A percentile compares a stretch with the other conserved stretches of the same genome.
Evolutionary conservation across 495 filamentous ascomycete genomes (phyloP).

Genomic region (Tuber brumale): DNA sequence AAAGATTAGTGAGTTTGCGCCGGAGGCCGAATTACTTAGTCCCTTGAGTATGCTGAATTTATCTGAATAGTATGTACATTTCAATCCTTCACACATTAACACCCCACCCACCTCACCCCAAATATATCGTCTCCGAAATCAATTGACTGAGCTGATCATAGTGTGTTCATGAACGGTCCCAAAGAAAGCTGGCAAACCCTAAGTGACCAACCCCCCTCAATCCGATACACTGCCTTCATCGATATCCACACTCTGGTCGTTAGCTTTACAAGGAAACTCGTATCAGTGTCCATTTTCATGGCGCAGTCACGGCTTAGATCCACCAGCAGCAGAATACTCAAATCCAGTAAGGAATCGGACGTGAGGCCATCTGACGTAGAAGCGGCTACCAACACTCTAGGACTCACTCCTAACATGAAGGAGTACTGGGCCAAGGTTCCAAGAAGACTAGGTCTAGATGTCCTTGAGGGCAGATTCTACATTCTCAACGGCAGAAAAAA

Average conservation of each 20-base stretch:
- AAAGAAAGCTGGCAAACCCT: constrained; percentile 57
- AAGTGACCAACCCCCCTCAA: constrained; percentile 54
- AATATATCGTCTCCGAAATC: background rate
- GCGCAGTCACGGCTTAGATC: constrained; percentile 54
- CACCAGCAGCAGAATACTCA: constrained; percentile 42
- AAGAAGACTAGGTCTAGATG: constrained; percentile 21
- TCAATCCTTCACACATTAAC: constrained; percentile 9
- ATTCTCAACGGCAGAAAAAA: constrained; percentile 16
- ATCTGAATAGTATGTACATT: constrained; percentile 45
- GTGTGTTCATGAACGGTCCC: constrained; percentile 69
- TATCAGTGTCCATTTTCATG: constrained; percentile 61
- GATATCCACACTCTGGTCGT: constrained; percentile 67
- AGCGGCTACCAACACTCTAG: constrained; percentile 56
- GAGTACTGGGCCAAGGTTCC: constrained; percentile 51
- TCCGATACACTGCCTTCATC: constrained; percentile 59
- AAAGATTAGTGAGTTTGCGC: constrained; percentile 44
- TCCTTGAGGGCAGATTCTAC: constrained; percentile 22
- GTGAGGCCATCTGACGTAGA: constrained; percentile 58
- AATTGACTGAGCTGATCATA: constrained; percentile 33
- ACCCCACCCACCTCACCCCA: background rate
- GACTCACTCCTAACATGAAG: constrained; percentile 45
- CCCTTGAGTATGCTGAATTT: constrained; percentile 58
- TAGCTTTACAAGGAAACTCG: constrained; percentile 60
- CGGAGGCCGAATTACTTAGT: constrained; percentile 54
- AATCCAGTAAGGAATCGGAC: constrained; percentile 28